These are phyloP conservation scores for Triticum urartu DNA, from an alignment of 176 grass and related monocot species.

Conservation along the genomic window DNA sequence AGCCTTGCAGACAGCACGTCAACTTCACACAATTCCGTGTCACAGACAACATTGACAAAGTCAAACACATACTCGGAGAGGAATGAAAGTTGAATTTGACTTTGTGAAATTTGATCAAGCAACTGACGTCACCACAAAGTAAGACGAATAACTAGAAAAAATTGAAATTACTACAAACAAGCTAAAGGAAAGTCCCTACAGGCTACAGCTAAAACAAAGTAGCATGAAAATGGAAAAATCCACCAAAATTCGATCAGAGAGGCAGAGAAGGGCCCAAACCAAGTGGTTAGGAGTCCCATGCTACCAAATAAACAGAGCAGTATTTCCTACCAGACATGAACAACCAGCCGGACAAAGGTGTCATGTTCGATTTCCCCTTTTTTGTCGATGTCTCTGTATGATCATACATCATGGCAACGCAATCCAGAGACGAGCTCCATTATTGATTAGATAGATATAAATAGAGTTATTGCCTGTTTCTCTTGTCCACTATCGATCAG, in stretches of 20 bases:
- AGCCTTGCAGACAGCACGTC: background rate
- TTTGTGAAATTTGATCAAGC: background rate
- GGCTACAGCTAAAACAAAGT: background rate
- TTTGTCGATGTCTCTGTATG: background rate
- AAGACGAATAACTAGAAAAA: background rate
- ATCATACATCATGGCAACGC: background rate
- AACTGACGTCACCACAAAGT: background rate
- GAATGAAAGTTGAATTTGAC: background rate
- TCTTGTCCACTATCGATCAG: background rate
- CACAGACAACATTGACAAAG: background rate
- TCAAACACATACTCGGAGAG: background rate
- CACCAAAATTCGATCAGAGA: background rate
- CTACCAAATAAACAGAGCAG: background rate
- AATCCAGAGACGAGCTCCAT: background rate
- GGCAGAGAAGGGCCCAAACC: background rate
- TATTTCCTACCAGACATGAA: background rate
- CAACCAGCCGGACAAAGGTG: constrained; percentile 10
- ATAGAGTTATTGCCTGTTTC: background rate
- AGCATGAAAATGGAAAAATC: background rate
- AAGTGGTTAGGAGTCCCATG: background rate
- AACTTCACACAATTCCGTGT: background rate
- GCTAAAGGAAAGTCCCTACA: background rate
- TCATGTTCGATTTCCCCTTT: background rate
- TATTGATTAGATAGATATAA: background rate
- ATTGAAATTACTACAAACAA: background rate